Conservation (phyloP, 108 stramenopile genomes). For the Epithemia pelagica region DNA sequence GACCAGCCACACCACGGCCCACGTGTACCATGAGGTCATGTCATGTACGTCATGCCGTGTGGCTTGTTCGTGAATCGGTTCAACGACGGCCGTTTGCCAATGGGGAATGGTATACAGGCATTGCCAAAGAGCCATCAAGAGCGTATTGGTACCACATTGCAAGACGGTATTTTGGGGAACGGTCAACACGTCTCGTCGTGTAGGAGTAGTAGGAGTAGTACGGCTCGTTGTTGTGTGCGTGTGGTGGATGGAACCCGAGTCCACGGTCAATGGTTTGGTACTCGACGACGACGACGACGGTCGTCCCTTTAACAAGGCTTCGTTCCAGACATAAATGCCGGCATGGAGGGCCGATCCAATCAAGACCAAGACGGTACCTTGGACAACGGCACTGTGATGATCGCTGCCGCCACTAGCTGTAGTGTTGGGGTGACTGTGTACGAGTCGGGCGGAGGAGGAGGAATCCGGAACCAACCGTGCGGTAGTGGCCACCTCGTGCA, state of each 20-base stretch:
- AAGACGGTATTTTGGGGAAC: slow-evolving; percentile 65
- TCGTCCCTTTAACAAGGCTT: slow-evolving; percentile 40
- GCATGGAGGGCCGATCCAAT: slow-evolving; percentile 60
- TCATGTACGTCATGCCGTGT: slow-evolving; percentile 16
- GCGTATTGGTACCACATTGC: slow-evolving; percentile 43
- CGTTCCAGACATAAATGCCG: slow-evolving; percentile 56
- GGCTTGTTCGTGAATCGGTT: slow-evolving; percentile 45
- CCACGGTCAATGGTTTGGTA: neutral
- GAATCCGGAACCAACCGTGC: neutral
- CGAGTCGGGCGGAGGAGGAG: too few relatives aligned
- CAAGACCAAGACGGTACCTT: slow-evolving; percentile 43
- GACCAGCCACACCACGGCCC: slow-evolving; percentile 21
- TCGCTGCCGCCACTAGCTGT: slow-evolving; percentile 12
- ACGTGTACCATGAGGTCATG: neutral
- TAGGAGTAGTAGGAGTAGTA: neutral
- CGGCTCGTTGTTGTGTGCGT: slow-evolving; percentile 1
- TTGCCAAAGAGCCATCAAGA: slow-evolving; percentile 54
- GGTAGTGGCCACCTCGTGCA: neutral
- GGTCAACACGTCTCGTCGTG: slow-evolving; percentile 22
- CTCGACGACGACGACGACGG: neutral
- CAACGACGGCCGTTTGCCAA: slow-evolving; percentile 30
- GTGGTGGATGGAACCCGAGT: neutral
- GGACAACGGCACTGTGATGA: slow-evolving; percentile 34
- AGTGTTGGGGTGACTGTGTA: too few relatives aligned
- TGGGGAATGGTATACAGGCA: slow-evolving; percentile 57